Evolutionary conservation across 2,329 filamentous ascomycete genomes (phyloP).

Genomic region (Botryotinia convoluta): DNA sequence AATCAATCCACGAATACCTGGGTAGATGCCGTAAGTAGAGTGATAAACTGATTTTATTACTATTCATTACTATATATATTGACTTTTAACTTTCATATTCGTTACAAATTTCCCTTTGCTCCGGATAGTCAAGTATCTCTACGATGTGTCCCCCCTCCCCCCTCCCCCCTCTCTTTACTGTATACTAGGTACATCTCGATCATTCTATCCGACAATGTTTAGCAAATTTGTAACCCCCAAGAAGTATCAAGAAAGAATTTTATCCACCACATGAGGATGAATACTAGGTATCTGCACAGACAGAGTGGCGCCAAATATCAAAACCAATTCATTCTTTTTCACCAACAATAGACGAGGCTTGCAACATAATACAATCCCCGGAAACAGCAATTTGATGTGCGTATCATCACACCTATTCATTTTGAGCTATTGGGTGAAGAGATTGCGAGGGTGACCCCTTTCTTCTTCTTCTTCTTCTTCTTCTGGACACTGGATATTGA

Average conservation of each 20-base stretch:
- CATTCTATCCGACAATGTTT: not conserved
- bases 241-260: not conserved
- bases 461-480: not conserved
- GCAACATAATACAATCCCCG: not conserved
- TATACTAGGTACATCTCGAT: not conserved
- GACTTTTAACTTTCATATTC: not conserved
- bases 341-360: not conserved
- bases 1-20: not conserved
- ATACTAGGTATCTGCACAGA: not conserved
- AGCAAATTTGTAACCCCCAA: not conserved
- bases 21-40: not conserved
- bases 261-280: not conserved
- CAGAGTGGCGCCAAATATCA: not conserved
- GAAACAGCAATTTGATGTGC: constrained; percentile 9
- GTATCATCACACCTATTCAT: not conserved
- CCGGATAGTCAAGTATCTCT: not conserved
- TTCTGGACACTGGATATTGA: not conserved
- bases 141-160: not conserved
- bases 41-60: not conserved
- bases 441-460: not conserved
- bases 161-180: not conserved
- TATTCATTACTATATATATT: not conserved
- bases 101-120: not conserved
- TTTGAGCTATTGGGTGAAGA: not conserved
- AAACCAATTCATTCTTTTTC: not conserved